phyloP scores from a whole-genome alignment of 306 rosid species.

The Prunus mongolica region DNA sequence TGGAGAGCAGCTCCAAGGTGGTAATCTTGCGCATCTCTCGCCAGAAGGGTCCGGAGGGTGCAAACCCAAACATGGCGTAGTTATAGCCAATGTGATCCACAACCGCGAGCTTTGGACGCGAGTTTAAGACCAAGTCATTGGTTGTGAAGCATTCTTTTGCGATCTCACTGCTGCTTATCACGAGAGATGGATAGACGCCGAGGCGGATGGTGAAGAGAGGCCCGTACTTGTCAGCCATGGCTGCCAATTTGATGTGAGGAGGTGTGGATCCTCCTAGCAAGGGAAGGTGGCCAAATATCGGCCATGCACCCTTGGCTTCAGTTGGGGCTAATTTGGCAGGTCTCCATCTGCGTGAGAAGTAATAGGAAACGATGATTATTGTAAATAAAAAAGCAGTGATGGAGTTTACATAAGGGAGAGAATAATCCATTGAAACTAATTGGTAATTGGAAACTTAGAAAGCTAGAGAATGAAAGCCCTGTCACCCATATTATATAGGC shows the following conservation, averaged over 20 bases:
- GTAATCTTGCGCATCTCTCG: constrained; percentile 36
- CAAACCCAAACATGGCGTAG: constrained; percentile 29
- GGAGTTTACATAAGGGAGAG: neutral
- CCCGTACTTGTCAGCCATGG: constrained; percentile 35
- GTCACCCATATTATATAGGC: too few relatives aligned
- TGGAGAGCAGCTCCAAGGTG: constrained; percentile 30
- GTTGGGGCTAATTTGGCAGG: neutral
- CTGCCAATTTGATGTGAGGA: constrained; percentile 21
- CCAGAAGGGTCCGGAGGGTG: constrained; percentile 40
- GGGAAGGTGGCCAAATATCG: constrained; percentile 25
- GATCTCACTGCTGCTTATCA: constrained; percentile 19
- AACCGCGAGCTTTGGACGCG: constrained; percentile 14
- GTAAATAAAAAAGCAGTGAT: neutral
- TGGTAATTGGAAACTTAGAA: too few relatives aligned
- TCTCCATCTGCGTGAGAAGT: neutral
- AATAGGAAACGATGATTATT: neutral
- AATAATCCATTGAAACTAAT: neutral
- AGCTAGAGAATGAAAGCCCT: too few relatives aligned
- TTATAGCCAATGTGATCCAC: constrained; percentile 9
- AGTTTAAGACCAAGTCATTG: constrained; percentile 12
- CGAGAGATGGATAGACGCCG: constrained; percentile 13
- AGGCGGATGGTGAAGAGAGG: constrained; percentile 12
- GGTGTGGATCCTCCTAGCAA: neutral
- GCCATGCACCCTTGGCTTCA: constrained; percentile 23
- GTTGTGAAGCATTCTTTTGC: constrained; percentile 42